Percentiles rank a stretch among this genome's conserved stretches.
These are phyloP conservation scores for Ligustrum vulgare DNA, from an alignment of 257 asterid species.

Conservation along the genomic window DNA sequence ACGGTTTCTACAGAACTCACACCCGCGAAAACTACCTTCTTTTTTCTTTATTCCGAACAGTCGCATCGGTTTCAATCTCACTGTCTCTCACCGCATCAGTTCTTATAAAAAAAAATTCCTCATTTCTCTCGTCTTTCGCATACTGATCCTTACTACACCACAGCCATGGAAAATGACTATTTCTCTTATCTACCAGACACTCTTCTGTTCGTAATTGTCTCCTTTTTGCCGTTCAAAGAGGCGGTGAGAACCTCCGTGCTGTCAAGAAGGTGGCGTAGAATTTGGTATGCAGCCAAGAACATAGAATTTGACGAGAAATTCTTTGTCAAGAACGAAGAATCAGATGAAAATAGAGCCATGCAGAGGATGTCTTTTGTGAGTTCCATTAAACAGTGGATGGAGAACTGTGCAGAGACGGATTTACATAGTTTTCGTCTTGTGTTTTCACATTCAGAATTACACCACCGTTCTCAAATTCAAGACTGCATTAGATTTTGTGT, in stretches of 20 bases:
- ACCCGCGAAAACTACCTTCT: background rate
- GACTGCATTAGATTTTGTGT: constrained; percentile 13
- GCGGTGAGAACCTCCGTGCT: constrained; percentile 23
- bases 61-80: background rate
- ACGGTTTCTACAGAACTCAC: background rate
- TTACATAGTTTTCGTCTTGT: background rate
- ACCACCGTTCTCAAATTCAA: background rate
- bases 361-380: constrained; percentile 20
- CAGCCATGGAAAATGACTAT: background rate
- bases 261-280: constrained; percentile 13
- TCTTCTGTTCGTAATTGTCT: constrained; percentile 13
- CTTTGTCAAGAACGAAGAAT: background rate
- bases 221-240: constrained; percentile 25
- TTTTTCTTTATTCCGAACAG: background rate
- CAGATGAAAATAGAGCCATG: background rate
- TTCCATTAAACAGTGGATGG: constrained; percentile 24
- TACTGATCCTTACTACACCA: too few relatives aligned
- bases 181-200: constrained; percentile 14
- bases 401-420: background rate
- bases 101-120: background rate
- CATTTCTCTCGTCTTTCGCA: background rate
- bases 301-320: constrained; percentile 29
- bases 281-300: constrained; percentile 15
- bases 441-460: constrained; percentile 21
- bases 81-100: background rate